Conservation (phyloP, 768 basidiomycete genomes). For the Phanerochaete carnosa region DNA sequence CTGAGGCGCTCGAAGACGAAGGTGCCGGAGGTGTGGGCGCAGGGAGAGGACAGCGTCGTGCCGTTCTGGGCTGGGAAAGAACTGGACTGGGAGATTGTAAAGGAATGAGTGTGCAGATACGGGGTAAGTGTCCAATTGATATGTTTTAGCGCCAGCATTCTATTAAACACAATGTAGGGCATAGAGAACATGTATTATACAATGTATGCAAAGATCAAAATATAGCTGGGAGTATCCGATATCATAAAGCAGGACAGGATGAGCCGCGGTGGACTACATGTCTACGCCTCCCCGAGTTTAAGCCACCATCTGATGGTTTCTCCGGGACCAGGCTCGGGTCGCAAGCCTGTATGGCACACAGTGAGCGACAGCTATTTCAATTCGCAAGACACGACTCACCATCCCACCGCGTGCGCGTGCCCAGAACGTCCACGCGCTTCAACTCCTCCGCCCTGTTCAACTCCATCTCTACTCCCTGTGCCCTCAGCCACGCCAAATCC, state of each 20-base stretch:
- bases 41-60: conserved; percentile 53
- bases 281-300: no score
- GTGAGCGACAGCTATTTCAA: no score
- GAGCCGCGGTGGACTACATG: no score
- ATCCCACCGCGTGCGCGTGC: background rate
- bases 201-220: no score
- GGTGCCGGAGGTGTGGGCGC: conserved; percentile 47
- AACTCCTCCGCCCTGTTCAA: background rate
- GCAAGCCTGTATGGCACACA: background rate
- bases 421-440: background rate
- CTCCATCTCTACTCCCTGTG: background rate
- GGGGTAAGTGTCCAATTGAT: no score
- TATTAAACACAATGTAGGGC: no score
- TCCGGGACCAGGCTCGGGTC: background rate
- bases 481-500: background rate
- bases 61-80: conserved; percentile 89
- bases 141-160: no score
- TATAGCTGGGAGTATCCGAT: no score
- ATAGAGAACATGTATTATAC: no score
- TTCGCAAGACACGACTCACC: background rate
- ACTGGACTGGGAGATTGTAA: conserved; percentile 59
- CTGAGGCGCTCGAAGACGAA: conserved; percentile 40
- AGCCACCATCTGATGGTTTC: no score
- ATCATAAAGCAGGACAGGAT: no score
- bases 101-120: background rate